These are phyloP conservation scores for Leccinum subtestaceum DNA, from an alignment of 768 basidiomycete species.

Conservation along the genomic window DNA sequence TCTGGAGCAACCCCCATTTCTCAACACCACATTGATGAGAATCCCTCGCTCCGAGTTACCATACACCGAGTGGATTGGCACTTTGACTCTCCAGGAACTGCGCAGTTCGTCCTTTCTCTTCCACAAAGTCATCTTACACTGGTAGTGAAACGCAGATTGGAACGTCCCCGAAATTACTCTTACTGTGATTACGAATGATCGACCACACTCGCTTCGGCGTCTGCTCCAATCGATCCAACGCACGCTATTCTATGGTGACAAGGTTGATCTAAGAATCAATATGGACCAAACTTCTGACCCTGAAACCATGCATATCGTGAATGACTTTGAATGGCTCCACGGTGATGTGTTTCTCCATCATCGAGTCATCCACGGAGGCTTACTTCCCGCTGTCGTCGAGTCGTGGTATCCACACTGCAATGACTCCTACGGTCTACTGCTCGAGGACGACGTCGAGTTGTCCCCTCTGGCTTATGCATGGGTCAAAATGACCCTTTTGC, in stretches of 20 bases:
- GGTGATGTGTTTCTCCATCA: slow-evolving; percentile 63
- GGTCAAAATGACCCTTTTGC: slow-evolving; percentile 75
- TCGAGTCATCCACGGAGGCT: slow-evolving; percentile 73
- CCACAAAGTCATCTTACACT: slow-evolving; percentile 1
- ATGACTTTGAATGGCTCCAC: slow-evolving; percentile 55
- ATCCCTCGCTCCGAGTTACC: slow-evolving; percentile 49
- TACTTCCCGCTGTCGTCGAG: slow-evolving; percentile 81
- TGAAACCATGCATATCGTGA: slow-evolving; percentile 53
- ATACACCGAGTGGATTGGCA: slow-evolving; percentile 60
- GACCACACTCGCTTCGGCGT: slow-evolving; percentile 67
- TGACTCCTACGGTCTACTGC: slow-evolving; percentile 71
- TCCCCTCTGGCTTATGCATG: slow-evolving; percentile 85
- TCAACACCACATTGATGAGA: slow-evolving; percentile 37
- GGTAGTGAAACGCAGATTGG: slow-evolving; percentile 55
- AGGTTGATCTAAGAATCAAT: slow-evolving; percentile 61
- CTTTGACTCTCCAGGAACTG: slow-evolving; percentile 52
- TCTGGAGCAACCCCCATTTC: slow-evolving; percentile 21
- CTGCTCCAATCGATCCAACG: slow-evolving; percentile 56
- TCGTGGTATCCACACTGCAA: slow-evolving; percentile 82
- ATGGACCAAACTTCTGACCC: slow-evolving; percentile 72
- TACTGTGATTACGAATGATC: slow-evolving; percentile 73
- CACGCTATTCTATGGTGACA: slow-evolving; percentile 68
- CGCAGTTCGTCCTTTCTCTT: slow-evolving; percentile 18
- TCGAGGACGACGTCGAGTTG: slow-evolving; percentile 86
- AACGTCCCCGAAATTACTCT: slow-evolving; percentile 65